phyloP scores from a whole-genome alignment of 2,329 filamentous ascomycete species.

The Ophiocordyceps camponoti-rufipedis region DNA sequence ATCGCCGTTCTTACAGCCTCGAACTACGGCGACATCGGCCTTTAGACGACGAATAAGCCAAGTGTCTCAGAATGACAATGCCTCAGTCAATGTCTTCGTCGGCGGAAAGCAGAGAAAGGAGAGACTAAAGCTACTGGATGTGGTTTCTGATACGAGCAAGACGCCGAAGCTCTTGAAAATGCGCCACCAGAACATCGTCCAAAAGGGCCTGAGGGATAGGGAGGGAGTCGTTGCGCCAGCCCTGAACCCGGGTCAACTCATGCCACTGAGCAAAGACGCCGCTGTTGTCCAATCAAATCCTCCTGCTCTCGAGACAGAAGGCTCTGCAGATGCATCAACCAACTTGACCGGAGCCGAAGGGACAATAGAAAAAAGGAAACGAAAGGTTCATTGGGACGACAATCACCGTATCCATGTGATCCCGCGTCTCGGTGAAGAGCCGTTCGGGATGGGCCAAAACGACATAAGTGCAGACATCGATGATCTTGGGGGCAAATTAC shows the following conservation, averaged over 20 bases:
- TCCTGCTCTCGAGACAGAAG: background rate
- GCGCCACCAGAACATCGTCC: slow-evolving; percentile 19
- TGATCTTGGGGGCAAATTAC: background rate
- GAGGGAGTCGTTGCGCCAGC: slow-evolving; percentile 21
- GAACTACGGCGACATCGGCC: too few relatives aligned
- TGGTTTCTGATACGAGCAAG: slow-evolving; percentile 21
- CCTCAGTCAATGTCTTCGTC: slow-evolving; percentile 23
- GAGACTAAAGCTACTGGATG: slow-evolving; percentile 17
- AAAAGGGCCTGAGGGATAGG: slow-evolving; percentile 22
- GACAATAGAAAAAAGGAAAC: background rate
- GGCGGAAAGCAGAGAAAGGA: slow-evolving; percentile 21
- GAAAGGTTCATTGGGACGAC: slow-evolving; percentile 1
- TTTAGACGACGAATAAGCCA: background rate
- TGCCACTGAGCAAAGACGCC: slow-evolving; percentile 11
- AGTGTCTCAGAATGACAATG: slow-evolving; percentile 1
- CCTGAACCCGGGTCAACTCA: slow-evolving; percentile 11
- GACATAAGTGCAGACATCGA: background rate
- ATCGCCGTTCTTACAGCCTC: background rate
- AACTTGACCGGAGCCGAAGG: background rate
- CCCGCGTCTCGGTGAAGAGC: background rate
- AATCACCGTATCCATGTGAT: background rate
- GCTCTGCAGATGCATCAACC: background rate
- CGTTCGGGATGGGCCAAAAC: background rate
- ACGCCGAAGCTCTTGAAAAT: slow-evolving; percentile 19
- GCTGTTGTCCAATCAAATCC: background rate